These are phyloP conservation scores for Edaphochlamys debaryana DNA, from an alignment of 139 green algal genomes.

Conservation along the genomic window DNA sequence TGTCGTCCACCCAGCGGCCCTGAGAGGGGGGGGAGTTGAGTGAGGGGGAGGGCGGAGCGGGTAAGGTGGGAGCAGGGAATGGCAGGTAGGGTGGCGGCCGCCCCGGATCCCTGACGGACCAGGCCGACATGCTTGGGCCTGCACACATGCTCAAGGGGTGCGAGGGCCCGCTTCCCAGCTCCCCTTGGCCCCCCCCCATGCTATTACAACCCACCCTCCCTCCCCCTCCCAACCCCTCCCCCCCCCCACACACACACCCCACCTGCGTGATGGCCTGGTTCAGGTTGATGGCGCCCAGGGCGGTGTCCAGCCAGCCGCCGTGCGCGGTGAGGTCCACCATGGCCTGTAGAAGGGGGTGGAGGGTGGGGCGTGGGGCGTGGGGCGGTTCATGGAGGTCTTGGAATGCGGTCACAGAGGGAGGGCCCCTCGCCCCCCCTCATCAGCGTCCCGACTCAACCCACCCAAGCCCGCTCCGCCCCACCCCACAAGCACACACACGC, in stretches of 20 bases:
- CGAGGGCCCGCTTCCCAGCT: too few relatives aligned
- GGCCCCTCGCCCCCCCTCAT: too few relatives aligned
- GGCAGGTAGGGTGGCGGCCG: too few relatives aligned
- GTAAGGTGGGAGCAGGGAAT: background rate
- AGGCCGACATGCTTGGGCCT: too few relatives aligned
- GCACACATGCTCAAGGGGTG: background rate
- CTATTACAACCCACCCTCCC: too few relatives aligned
- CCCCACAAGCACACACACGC: background rate
- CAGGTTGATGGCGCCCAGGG: conserved; percentile 81
- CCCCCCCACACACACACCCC: background rate
- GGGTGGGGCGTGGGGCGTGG: too few relatives aligned
- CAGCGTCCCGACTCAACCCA: too few relatives aligned
- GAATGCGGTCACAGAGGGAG: too few relatives aligned
- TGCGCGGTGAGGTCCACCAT: conserved; percentile 91
- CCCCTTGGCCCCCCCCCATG: background rate
- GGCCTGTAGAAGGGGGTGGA: too few relatives aligned
- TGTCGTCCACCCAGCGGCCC: conserved; percentile 83
- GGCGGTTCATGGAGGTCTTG: too few relatives aligned
- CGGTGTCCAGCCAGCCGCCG: conserved; percentile 81
- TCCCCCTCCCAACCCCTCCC: background rate
- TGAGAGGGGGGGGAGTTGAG: conserved; percentile 44
- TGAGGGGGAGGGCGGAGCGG: background rate
- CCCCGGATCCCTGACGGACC: too few relatives aligned
- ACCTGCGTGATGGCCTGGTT: conserved; percentile 93
- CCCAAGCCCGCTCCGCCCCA: too few relatives aligned